These are phyloP conservation scores for Aspergillus leporis DNA, from an alignment of 495 filamentous ascomycete genomes.

Conservation along the genomic window DNA sequence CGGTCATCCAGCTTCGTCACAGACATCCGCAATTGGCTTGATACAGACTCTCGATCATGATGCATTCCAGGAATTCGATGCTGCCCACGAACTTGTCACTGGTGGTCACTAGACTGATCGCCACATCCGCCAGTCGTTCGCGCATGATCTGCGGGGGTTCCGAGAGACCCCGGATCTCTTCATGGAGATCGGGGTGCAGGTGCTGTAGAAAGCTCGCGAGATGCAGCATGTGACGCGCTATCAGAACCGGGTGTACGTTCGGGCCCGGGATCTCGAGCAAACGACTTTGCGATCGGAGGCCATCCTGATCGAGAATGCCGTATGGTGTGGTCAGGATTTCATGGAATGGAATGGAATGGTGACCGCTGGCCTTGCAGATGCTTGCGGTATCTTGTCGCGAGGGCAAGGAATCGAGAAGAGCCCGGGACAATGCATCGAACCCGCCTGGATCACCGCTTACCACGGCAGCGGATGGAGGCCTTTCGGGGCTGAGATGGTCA, in stretches of 20 bases:
- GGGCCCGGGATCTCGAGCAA: conserved; percentile 15
- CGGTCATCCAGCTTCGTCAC: conserved; percentile 41
- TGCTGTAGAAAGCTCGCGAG: conserved; percentile 21
- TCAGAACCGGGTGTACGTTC: conserved; percentile 23
- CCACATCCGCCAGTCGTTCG: conserved; percentile 16
- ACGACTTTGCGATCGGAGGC: conserved; percentile 4
- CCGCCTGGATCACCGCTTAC: too few species aligned
- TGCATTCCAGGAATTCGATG: conserved; percentile 46
- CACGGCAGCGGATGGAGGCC: too few species aligned
- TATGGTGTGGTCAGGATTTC: conserved; percentile 20
- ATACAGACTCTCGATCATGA: conserved; percentile 49
- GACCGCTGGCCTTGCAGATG: conserved; percentile 16
- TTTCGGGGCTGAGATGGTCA: too few species aligned
- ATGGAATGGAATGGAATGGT: conserved; percentile 13
- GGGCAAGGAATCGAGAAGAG: conserved; percentile 16
- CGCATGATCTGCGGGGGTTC: conserved; percentile 16
- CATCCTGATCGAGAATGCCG: conserved; percentile 15
- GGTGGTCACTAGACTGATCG: conserved; percentile 18
- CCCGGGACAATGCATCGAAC: conserved; percentile 20
- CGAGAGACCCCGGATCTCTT: conserved; percentile 12
- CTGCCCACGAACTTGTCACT: conserved; percentile 19
- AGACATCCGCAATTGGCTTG: conserved; percentile 49
- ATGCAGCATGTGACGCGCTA: conserved; percentile 22
- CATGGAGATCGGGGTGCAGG: conserved; percentile 17
- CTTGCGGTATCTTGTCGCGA: conserved; percentile 17